Base-by-base conservation (phyloP, 2,329 filamentous ascomycete genomes). In the Penicillium sp. region DNA sequence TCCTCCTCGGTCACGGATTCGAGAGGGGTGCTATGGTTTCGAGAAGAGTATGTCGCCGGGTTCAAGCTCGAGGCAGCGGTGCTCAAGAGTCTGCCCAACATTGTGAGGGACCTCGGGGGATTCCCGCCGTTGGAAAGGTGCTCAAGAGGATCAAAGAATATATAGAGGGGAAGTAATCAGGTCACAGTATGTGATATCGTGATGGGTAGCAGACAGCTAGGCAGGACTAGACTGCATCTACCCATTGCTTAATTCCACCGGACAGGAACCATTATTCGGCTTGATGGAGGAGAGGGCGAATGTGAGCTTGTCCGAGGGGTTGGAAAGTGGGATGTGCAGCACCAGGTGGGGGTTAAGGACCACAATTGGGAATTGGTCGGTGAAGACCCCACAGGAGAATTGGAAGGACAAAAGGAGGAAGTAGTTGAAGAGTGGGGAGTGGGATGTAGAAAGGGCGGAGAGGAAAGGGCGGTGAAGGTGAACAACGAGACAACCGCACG, bases 1-100 rank as follows among this genome's bases (percentile, higher is more conserved):
- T 76, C 74, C 57, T 78, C 76, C 54, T 78, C 76, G 1, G 74
- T 77, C 22, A 76, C 73, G 22, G 76, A 78, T 57, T 78, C 76
- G 18, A 76, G 69, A 27, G 71, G 69, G 22, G 67, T 63, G 14
- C 67, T 56, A 52, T 63, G 49, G 31, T 67, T 71, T 50, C 72
- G 69, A 39, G 67, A 62, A 36, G 67, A 66, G 52, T 74, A 73
- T 6, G 65, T 57, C n/a, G 71, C 63, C 16, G 73, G 69, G 57
- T 71, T 76, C 47, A 76, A 61, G 18, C 73, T 74, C 40, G 73
- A 73, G 13, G 73, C 73, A 38, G 73, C 72, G 14, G 69, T 74
- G 57, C 70, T 74, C 38, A 76, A 64, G 27, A 76, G 66, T 53
- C 73, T 69, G 48, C 73, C 73, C 50, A 76, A 59, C 73, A 76